These are phyloP conservation scores for Fusarium xylarioides DNA, from an alignment of 2,329 filamentous ascomycete species.

Conservation along the genomic window DNA sequence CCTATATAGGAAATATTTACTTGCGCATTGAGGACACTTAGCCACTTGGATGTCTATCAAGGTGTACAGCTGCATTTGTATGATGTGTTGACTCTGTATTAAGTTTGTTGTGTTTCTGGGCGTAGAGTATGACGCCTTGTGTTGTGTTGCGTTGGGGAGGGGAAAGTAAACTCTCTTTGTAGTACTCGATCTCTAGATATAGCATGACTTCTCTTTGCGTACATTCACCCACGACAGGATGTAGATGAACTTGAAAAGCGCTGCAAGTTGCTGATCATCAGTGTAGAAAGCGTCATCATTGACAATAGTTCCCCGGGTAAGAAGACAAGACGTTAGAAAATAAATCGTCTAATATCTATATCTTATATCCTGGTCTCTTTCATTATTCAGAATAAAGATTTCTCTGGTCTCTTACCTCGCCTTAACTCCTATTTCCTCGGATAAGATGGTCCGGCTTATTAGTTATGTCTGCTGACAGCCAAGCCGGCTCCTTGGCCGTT, in stretches of 20 bases:
- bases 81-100: neutral
- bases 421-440: neutral
- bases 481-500: neutral
- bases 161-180: neutral
- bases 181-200: too few relatives aligned
- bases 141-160: neutral
- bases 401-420: neutral
- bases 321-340: neutral
- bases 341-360: too few relatives aligned
- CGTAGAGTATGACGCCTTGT: neutral
- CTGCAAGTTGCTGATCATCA: neutral
- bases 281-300: neutral
- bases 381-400: neutral
- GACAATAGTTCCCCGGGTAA: neutral
- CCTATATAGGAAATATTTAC: neutral
- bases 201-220: too few relatives aligned
- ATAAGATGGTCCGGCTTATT: neutral
- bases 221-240: too few relatives aligned
- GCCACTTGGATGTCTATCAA: too few relatives aligned
- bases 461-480: neutral
- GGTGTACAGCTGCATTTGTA: rapidly evolving
- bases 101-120: neutral
- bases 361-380: too few relatives aligned
- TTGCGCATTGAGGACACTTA: rapidly evolving
- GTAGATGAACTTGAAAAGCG: too few relatives aligned